These are phyloP conservation scores for Irpex sp. DNA, from an alignment of 1,284 basidiomycete species.

Conservation along the genomic window DNA sequence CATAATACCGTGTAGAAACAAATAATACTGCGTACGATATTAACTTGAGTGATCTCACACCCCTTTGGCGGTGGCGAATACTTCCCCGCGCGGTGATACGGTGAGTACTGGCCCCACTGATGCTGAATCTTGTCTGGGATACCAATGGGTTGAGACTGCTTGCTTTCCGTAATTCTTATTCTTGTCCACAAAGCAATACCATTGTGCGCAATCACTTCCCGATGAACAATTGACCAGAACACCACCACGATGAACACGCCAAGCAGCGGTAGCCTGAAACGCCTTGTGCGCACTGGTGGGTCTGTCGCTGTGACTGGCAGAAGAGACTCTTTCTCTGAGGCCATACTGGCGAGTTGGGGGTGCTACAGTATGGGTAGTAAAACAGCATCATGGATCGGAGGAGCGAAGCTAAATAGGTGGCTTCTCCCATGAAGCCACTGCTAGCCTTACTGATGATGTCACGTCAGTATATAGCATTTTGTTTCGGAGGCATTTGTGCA, in stretches of 20 bases:
- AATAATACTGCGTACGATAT: slow-evolving; percentile 13
- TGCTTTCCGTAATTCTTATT: neutral
- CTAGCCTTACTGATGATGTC: neutral
- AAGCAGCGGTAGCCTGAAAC: neutral
- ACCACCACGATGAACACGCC: neutral
- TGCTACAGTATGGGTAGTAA: neutral
- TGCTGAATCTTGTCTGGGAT: slow-evolving; percentile 22
- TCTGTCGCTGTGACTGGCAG: neutral
- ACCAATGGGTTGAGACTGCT: slow-evolving; percentile 13
- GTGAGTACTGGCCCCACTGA: slow-evolving; percentile 58
- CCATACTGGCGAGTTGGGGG: neutral
- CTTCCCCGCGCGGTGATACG: slow-evolving; percentile 45
- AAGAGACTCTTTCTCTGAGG: neutral
- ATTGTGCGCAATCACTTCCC: neutral
- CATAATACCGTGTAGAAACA: neutral
- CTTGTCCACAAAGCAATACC: neutral
- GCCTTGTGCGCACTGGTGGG: neutral
- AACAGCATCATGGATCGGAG: neutral
- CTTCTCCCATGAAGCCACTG: neutral
- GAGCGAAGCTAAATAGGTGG: neutral
- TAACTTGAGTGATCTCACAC: slow-evolving; percentile 56
- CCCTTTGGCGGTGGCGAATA: slow-evolving; percentile 44
- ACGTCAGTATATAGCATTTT: neutral
- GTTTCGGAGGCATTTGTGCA: neutral
- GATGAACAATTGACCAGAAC: neutral